phyloP scores from a whole-genome alignment of 352 stramenopile species.

The Phytophthora litchii region DNA sequence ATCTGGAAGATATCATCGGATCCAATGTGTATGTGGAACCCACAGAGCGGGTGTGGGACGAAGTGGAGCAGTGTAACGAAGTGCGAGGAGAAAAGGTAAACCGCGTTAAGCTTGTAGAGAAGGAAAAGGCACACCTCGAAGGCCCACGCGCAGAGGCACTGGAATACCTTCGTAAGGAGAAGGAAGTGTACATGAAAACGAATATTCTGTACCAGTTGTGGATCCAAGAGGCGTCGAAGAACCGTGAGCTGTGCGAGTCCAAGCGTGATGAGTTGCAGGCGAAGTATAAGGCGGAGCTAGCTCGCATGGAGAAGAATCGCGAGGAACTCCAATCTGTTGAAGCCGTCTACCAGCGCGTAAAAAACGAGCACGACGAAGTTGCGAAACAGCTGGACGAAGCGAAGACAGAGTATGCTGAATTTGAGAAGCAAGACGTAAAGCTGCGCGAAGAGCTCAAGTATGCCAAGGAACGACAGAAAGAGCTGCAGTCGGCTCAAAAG shows the following conservation, averaged over 20 bases:
- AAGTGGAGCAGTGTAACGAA: slow-evolving; percentile 95
- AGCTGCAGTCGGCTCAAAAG: slow-evolving; percentile 90
- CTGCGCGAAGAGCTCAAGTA: slow-evolving; percentile 97
- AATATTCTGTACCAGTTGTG: slow-evolving; percentile 97
- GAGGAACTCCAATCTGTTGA: slow-evolving; percentile 86
- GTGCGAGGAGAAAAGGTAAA: slow-evolving; percentile 95
- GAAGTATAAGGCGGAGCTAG: slow-evolving; percentile 77
- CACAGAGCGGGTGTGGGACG: slow-evolving; percentile 92
- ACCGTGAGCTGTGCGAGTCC: slow-evolving; percentile 71
- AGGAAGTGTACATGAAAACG: slow-evolving; percentile 96
- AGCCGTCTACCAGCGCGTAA: slow-evolving; percentile 77
- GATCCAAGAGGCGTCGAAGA: slow-evolving; percentile 81
- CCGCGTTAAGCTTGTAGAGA: slow-evolving; percentile 98
- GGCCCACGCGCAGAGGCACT: slow-evolving; percentile 95
- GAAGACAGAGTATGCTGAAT: slow-evolving; percentile 94
- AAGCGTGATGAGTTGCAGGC: slow-evolving; percentile 66
- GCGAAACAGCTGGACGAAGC: slow-evolving; percentile 86
- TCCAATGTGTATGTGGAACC: slow-evolving; percentile 97
- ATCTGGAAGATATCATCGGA: slow-evolving; percentile 99
- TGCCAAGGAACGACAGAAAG: slow-evolving; percentile 92
- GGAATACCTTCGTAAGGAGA: slow-evolving; percentile 94
- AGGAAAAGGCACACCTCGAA: slow-evolving; percentile 96
- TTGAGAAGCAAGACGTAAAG: slow-evolving; percentile 98
- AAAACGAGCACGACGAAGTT: slow-evolving; percentile 87
- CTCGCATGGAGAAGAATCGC: slow-evolving; percentile 81